These are phyloP conservation scores for Colletotrichum truncatum DNA, from an alignment of 2,329 filamentous ascomycete species.

Conservation along the genomic window DNA sequence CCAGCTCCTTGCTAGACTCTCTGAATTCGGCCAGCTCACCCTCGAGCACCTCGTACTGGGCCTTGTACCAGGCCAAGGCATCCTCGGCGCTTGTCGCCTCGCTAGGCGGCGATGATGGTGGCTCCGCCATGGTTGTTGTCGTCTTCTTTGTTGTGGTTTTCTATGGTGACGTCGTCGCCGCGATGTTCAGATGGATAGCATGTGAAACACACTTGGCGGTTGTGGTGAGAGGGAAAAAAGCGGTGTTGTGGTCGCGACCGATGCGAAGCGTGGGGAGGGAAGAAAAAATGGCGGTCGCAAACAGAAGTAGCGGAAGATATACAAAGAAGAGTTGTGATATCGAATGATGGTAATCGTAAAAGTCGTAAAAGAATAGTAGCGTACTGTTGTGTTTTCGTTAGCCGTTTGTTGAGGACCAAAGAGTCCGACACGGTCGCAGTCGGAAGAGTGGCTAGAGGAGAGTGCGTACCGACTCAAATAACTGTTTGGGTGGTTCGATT, in stretches of 20 bases:
- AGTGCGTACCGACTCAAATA: slow-evolving; percentile 20
- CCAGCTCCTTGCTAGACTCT: slow-evolving; percentile 90
- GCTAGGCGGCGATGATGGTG: slow-evolving; percentile 69
- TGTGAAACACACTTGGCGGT: slow-evolving; percentile 21
- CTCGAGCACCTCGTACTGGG: slow-evolving; percentile 93
- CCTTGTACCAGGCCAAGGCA: slow-evolving; percentile 92
- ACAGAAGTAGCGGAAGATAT: slow-evolving; percentile 16
- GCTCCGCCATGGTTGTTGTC: slow-evolving; percentile 59
- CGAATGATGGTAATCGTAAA: slow-evolving; percentile 17
- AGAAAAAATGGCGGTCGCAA: slow-evolving; percentile 16
- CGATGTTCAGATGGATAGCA: slow-evolving; percentile 5
- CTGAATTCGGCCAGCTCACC: slow-evolving; percentile 93
- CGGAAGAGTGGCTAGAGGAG: background rate
- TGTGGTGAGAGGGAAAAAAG: background rate
- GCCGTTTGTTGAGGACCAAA: background rate
- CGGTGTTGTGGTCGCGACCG: background rate
- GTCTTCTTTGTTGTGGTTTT: slow-evolving; percentile 13
- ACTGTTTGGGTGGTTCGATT: background rate
- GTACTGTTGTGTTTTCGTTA: slow-evolving; percentile 13
- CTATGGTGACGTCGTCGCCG: slow-evolving; percentile 9
- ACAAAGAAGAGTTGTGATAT: slow-evolving; percentile 20
- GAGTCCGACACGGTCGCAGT: slow-evolving; percentile 1
- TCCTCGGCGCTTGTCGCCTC: slow-evolving; percentile 70
- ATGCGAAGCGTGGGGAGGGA: background rate
- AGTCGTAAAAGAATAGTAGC: slow-evolving; percentile 20